phyloP scores from a whole-genome alignment of 2,329 filamentous ascomycete genomes.

The Claviceps digitariae region DNA sequence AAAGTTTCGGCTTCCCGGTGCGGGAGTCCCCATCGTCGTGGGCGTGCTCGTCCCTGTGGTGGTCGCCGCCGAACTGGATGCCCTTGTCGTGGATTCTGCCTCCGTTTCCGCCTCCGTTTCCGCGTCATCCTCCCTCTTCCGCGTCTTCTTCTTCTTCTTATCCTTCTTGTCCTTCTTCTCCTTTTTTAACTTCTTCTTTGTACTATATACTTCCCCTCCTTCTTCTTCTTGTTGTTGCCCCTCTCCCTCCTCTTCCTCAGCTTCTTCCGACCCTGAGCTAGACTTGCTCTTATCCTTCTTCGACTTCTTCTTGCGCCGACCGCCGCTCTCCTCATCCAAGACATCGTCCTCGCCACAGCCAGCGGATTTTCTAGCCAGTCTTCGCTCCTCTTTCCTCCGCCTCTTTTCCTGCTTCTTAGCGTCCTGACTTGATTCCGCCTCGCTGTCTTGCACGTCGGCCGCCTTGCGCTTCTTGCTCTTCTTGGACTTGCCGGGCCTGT shows the following conservation, averaged over 20 bases:
- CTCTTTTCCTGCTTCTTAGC: slow-evolving; percentile 22
- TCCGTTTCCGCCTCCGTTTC: slow-evolving; percentile 24
- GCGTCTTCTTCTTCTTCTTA: slow-evolving; percentile 28
- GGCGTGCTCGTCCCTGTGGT: slow-evolving; percentile 25
- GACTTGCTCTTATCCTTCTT: slow-evolving; percentile 24
- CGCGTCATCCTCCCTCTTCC: slow-evolving; percentile 31
- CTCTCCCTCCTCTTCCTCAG: background rate
- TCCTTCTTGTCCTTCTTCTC: slow-evolving; percentile 27
- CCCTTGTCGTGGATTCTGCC: slow-evolving; percentile 9
- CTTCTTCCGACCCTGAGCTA: slow-evolving; percentile 9
- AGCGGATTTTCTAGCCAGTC: slow-evolving; percentile 15
- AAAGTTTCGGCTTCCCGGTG: slow-evolving; percentile 50
- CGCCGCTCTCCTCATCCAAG: slow-evolving; percentile 16
- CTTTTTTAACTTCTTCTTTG: slow-evolving; percentile 23
- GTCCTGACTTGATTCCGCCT: slow-evolving; percentile 2
- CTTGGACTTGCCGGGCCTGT: slow-evolving; percentile 19
- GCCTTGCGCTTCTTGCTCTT: slow-evolving; percentile 38
- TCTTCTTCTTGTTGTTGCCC: slow-evolving; percentile 12
- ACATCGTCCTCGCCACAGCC: slow-evolving; percentile 9
- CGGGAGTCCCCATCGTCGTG: slow-evolving; percentile 29
- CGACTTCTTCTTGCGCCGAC: slow-evolving; percentile 29
- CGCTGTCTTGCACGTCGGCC: slow-evolving; percentile 21
- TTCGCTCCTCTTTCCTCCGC: slow-evolving; percentile 23
- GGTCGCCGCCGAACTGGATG: slow-evolving; percentile 15
- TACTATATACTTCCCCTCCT: slow-evolving; percentile 24